These are phyloP conservation scores for Diaporthe capsici DNA, from an alignment of 2,329 filamentous ascomycete genomes.

Conservation along the genomic window DNA sequence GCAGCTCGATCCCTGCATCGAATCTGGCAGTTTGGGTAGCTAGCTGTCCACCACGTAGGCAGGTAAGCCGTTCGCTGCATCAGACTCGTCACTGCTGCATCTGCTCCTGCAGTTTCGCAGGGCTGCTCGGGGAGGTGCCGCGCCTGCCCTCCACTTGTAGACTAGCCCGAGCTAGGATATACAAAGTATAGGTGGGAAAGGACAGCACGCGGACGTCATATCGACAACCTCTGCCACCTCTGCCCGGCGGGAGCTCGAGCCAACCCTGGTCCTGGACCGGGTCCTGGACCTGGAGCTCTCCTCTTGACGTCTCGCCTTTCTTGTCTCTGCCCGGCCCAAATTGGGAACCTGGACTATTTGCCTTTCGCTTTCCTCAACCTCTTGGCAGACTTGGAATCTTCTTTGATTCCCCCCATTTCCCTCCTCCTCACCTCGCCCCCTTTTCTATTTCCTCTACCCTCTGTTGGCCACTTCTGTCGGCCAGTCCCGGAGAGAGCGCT, in stretches of 20 bases:
- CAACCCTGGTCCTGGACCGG: slow-evolving; percentile 18
- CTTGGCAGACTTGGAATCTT: slow-evolving; percentile 29
- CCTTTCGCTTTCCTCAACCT: slow-evolving; percentile 31
- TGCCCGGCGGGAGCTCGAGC: slow-evolving; percentile 24
- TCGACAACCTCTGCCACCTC: slow-evolving; percentile 13
- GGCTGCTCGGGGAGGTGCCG: not conserved
- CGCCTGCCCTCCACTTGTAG: not conserved
- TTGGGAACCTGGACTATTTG: slow-evolving; percentile 27
- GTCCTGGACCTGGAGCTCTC: slow-evolving; percentile 27
- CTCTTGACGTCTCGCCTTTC: slow-evolving; percentile 23
- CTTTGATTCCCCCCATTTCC: not conserved
- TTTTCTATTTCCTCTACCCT: not conserved
- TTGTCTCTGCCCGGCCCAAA: slow-evolving; percentile 17
- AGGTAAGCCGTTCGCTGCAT: not conserved
- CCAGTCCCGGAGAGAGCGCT: not conserved
- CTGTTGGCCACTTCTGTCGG: not conserved
- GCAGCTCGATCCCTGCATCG: slow-evolving; percentile 18
- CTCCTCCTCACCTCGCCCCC: slow-evolving; percentile 1
- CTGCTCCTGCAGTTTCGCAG: not conserved
- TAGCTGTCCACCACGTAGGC: slow-evolving; percentile 19
- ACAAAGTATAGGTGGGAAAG: not conserved
- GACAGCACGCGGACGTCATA: slow-evolving; percentile 22
- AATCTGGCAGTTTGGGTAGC: not conserved
- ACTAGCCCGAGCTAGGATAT: slow-evolving; percentile 4
- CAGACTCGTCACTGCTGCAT: slow-evolving; percentile 3